phyloP scores from a whole-genome alignment of 2,329 filamentous ascomycete species.

The Epichloe aotearoae region DNA sequence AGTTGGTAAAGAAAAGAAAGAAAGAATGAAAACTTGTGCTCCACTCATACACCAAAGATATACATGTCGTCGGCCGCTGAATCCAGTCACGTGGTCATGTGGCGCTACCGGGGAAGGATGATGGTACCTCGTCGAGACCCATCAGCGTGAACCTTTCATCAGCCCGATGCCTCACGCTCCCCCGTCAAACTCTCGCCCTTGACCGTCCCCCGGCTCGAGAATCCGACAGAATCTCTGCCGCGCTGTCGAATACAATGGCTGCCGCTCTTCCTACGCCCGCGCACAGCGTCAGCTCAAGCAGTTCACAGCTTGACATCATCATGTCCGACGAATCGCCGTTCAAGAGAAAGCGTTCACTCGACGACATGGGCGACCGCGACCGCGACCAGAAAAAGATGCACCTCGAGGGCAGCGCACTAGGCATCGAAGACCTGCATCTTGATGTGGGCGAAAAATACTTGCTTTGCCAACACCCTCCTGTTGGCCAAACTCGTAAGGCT shows the following conservation, averaged over 20 bases:
- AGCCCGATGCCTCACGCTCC: slow-evolving; percentile 54
- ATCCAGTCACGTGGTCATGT: background rate
- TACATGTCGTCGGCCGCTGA: background rate
- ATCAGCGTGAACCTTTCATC: slow-evolving; percentile 49
- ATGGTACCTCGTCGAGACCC: slow-evolving; percentile 10
- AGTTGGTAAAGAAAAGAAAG: slow-evolving; percentile 15
- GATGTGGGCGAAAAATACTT: slow-evolving; percentile 56
- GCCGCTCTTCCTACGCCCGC: slow-evolving; percentile 48
- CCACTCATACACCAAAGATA: background rate
- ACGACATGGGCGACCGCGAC: slow-evolving; percentile 42
- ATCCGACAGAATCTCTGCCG: slow-evolving; percentile 38
- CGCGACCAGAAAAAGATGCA: slow-evolving; percentile 49
- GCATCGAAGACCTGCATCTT: slow-evolving; percentile 51
- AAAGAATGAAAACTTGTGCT: background rate
- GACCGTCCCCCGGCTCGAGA: slow-evolving; percentile 35
- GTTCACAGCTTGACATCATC: slow-evolving; percentile 29
- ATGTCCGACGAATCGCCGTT: slow-evolving; percentile 41
- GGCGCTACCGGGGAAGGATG: background rate
- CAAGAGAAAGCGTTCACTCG: slow-evolving; percentile 48
- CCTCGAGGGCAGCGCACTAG: slow-evolving; percentile 45
- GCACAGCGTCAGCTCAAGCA: slow-evolving; percentile 47
- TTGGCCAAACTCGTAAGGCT: slow-evolving; percentile 45
- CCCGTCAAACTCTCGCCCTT: slow-evolving; percentile 41
- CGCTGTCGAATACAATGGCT: slow-evolving; percentile 26
- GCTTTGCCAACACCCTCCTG: slow-evolving; percentile 32